Evolutionary conservation across 2,329 filamentous ascomycete genomes (phyloP).

Genomic region (Pyrenophora seminiperda): DNA sequence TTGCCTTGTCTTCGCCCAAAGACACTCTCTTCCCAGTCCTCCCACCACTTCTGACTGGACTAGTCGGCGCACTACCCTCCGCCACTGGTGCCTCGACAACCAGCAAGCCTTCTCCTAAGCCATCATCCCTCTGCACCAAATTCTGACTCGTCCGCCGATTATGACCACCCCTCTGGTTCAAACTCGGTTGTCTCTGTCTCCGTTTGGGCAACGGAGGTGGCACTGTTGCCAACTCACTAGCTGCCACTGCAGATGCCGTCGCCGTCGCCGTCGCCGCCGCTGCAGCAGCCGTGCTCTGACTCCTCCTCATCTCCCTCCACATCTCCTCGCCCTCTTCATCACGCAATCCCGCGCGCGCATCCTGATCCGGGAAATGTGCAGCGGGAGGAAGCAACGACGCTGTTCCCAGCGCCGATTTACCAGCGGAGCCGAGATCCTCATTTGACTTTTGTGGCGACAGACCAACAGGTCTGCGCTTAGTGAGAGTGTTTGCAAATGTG

Average conservation of each 20-base stretch:
- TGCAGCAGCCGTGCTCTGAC: conserved; percentile 3
- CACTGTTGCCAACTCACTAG: conserved; percentile 12
- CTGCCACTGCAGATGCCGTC: conserved; percentile 4
- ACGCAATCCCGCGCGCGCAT: background rate
- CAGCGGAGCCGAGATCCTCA: conserved; percentile 14
- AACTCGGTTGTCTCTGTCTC: conserved; percentile 46
- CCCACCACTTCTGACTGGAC: conserved; percentile 1
- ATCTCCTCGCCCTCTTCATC: conserved; percentile 15
- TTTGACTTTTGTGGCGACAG: conserved; percentile 9
- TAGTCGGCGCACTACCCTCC: conserved; percentile 7
- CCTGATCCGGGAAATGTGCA: conserved; percentile 9
- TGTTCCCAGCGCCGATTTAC: conserved; percentile 4
- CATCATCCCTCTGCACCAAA: conserved; percentile 1
- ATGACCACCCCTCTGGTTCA: conserved; percentile 17
- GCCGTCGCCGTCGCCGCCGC: background rate
- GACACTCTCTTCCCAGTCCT: background rate
- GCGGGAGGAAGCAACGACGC: conserved; percentile 6
- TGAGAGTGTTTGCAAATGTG: conserved; percentile 48
- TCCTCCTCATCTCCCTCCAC: conserved; percentile 17
- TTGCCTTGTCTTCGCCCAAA: background rate
- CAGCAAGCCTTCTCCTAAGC: conserved; percentile 29
- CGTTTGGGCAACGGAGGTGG: conserved; percentile 57
- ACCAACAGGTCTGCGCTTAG: conserved; percentile 65
- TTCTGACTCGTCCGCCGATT: conserved; percentile 8
- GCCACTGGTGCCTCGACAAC: conserved; percentile 38